phyloP scores from a whole-genome alignment of 2,329 filamentous ascomycete species.

The Spiromastix sp. region DNA sequence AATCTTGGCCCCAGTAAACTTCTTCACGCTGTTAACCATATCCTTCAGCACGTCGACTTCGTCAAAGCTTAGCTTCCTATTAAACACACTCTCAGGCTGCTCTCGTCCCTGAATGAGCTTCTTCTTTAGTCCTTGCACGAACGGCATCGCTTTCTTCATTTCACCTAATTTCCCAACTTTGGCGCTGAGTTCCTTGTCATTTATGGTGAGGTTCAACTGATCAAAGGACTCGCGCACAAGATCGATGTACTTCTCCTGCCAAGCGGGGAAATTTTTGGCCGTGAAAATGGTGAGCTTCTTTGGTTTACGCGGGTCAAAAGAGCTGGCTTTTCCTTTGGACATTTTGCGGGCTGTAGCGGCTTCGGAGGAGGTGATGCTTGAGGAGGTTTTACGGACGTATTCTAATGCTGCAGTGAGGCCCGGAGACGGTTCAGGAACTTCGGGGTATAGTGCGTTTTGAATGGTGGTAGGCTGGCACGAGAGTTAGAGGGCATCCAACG shows the following conservation, averaged over 20 bases:
- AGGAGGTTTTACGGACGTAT: conserved; percentile 66
- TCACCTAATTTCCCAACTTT: conserved; percentile 66
- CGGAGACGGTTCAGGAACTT: conserved; percentile 54
- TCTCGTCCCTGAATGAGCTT: conserved; percentile 61
- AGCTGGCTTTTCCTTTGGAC: conserved; percentile 77
- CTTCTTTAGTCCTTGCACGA: conserved; percentile 79
- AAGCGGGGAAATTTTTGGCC: conserved; percentile 68
- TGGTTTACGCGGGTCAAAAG: conserved; percentile 81
- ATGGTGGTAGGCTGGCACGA: conserved; percentile 51
- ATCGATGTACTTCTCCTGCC: conserved; percentile 87
- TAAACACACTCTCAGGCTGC: conserved; percentile 57
- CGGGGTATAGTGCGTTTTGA: conserved; percentile 68
- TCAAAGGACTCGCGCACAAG: conserved; percentile 64
- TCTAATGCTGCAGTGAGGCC: conserved; percentile 66
- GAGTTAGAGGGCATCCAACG: conserved; percentile 1
- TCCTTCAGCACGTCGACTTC: conserved; percentile 65
- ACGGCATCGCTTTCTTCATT: conserved; percentile 98
- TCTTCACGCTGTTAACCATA: conserved; percentile 71
- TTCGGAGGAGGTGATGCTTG: conserved; percentile 79
- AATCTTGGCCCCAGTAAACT: conserved; percentile 58
- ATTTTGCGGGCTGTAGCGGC: conserved; percentile 67
- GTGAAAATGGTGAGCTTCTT: conserved; percentile 86
- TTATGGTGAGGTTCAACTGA: conserved; percentile 48
- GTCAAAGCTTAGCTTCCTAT: conserved; percentile 77
- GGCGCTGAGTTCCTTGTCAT: conserved; percentile 72